These are phyloP conservation scores for Echinosophora koreensis DNA, from an alignment of 306 rosid species.

Conservation along the genomic window DNA sequence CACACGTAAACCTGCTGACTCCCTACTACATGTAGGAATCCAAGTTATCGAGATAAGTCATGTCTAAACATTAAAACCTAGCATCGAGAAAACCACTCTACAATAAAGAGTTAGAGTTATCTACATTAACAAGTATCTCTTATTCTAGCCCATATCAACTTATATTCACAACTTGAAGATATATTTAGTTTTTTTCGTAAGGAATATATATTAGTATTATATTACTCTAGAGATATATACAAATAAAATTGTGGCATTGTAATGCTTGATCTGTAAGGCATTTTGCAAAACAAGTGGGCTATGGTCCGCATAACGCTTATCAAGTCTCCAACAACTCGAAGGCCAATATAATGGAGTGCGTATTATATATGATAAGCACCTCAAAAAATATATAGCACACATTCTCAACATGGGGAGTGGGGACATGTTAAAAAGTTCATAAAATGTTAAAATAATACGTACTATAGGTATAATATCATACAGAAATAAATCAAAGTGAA, in stretches of 20 bases:
- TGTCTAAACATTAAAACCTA: no score
- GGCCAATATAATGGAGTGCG: slow-evolving; percentile 1
- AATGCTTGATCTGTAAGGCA: slow-evolving; percentile 25
- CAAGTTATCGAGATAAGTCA: no score
- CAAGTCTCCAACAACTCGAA: slow-evolving; percentile 21
- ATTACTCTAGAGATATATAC: background rate
- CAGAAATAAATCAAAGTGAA: slow-evolving; percentile 26
- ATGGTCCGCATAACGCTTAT: slow-evolving; percentile 23
- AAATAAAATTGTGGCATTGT: background rate
- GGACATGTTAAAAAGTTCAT: slow-evolving; percentile 1
- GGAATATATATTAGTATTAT: background rate
- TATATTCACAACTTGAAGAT: no score
- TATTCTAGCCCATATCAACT: no score
- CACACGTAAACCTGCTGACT: no score
- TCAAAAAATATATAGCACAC: background rate
- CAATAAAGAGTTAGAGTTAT: no score
- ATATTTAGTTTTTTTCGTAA: background rate
- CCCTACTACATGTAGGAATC: no score
- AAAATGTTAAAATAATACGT: background rate
- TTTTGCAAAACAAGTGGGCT: slow-evolving; percentile 29
- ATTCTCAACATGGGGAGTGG: background rate
- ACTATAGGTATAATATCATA: background rate
- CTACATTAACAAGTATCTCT: no score
- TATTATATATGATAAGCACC: background rate
- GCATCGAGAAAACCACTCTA: no score